Percentiles rank a stretch among this genome's conserved stretches.
Conservation (phyloP, 2,329 filamentous ascomycete genomes). For the Mollisiaceae sp. region DNA sequence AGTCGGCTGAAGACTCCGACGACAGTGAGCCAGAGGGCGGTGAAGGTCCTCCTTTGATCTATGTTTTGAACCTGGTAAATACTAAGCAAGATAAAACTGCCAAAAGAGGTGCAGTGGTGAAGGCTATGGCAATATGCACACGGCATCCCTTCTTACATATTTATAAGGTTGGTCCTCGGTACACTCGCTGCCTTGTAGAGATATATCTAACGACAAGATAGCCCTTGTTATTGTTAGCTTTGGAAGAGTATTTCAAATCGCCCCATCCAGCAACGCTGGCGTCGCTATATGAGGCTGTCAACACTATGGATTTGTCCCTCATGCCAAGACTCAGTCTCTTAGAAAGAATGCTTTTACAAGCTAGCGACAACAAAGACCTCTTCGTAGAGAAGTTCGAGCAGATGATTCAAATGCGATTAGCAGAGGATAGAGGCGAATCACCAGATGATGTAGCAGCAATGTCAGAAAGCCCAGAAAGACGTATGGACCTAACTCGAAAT, state of each 20-base stretch:
- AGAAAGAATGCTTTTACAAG: slow-evolving; percentile 84
- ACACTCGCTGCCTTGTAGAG: slow-evolving; percentile 14
- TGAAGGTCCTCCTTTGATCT: slow-evolving; percentile 91
- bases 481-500: slow-evolving; percentile 51
- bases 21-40: slow-evolving; percentile 70
- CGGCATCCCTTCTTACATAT: slow-evolving; percentile 97
- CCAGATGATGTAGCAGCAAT: slow-evolving; percentile 53
- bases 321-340: slow-evolving; percentile 85
- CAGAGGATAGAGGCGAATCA: slow-evolving; percentile 59
- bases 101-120: slow-evolving; percentile 92
- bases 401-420: slow-evolving; percentile 84
- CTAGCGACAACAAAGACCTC: slow-evolving; percentile 92
- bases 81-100: slow-evolving; percentile 95
- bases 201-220: slow-evolving; percentile 45
- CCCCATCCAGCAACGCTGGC: slow-evolving; percentile 87
- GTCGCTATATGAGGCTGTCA: slow-evolving; percentile 89
- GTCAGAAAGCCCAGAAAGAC: slow-evolving; percentile 50
- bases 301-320: slow-evolving; percentile 93
- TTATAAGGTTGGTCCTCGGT: slow-evolving; percentile 73
- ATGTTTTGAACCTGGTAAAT: slow-evolving; percentile 96
- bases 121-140: slow-evolving; percentile 99
- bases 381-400: slow-evolving; percentile 98
- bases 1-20: slow-evolving; percentile 57
- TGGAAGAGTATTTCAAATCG: slow-evolving; percentile 96
- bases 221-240: slow-evolving; percentile 85